These are phyloP conservation scores for Penicillium dipodomyicola DNA, from an alignment of 495 filamentous ascomycete species.

Conservation along the genomic window DNA sequence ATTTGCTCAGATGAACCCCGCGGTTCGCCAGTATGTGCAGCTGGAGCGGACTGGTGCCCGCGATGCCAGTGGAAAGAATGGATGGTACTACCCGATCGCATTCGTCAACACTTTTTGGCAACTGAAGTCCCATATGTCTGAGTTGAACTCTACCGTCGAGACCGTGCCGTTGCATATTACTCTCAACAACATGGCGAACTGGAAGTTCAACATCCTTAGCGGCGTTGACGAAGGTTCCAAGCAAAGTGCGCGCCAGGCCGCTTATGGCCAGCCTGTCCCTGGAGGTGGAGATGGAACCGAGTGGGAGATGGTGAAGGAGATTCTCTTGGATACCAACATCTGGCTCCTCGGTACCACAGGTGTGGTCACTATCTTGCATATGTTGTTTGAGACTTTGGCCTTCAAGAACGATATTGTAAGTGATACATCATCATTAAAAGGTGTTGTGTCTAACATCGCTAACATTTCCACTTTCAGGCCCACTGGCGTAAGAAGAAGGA, in stretches of 20 bases:
- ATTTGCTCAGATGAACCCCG: constrained; percentile 67
- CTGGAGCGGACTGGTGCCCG: constrained; percentile 72
- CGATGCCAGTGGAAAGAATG: constrained; percentile 79
- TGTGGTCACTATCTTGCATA: constrained; percentile 83
- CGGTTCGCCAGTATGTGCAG: constrained; percentile 70
- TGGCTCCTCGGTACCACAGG: constrained; percentile 83
- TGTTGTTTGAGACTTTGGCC: constrained; percentile 91
- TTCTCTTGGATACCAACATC: constrained; percentile 90
- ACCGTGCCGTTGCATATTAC: constrained; percentile 79
- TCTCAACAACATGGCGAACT: constrained; percentile 76
- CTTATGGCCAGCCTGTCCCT: constrained; percentile 59
- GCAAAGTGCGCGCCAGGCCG: constrained; percentile 69
- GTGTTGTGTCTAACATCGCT: constrained; percentile 11
- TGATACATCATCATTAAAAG: background rate
- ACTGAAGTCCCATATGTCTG: constrained; percentile 82
- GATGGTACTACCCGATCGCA: constrained; percentile 94
- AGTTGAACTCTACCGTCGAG: constrained; percentile 88
- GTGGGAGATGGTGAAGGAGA: constrained; percentile 93
- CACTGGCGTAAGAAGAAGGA: constrained; percentile 99
- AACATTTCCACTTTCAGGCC: constrained; percentile 39
- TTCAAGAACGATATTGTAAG: constrained; percentile 92
- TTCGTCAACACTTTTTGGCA: constrained; percentile 98
- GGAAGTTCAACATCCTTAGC: constrained; percentile 85
- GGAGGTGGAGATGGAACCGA: constrained; percentile 74
- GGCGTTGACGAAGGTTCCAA: constrained; percentile 85